phyloP scores from a whole-genome alignment of 73 alveolate species.

The Paramecium octaurelia region DNA sequence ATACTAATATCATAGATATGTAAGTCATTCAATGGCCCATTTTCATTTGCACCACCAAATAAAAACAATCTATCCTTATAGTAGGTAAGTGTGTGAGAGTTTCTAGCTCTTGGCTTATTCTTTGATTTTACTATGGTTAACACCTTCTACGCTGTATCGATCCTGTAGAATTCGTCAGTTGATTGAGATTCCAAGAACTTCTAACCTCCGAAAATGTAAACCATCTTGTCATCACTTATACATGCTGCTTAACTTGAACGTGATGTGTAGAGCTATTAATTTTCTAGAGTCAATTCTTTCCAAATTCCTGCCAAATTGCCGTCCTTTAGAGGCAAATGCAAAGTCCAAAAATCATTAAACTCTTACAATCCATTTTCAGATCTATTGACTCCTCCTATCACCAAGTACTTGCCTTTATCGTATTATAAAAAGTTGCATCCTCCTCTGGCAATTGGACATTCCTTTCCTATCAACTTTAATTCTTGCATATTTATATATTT shows the following conservation, averaged over 20 bases:
- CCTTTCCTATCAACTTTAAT: conserved; percentile 16
- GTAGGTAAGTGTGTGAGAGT: conserved; percentile 13
- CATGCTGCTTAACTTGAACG: conserved; percentile 49
- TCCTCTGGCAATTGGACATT: conserved; percentile 26
- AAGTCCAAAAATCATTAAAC: conserved; percentile 37
- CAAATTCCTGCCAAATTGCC: conserved; percentile 49
- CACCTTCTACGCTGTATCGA: neutral
- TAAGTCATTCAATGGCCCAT: conserved; percentile 23
- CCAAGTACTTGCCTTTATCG: neutral
- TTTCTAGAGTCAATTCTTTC: neutral
- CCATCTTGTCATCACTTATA: neutral
- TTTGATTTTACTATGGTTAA: neutral
- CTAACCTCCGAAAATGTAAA: conserved; percentile 30
- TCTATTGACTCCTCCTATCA: conserved; percentile 44
- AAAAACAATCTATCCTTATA: neutral
- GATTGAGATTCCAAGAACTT: neutral
- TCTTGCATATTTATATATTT: neutral
- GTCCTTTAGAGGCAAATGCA: neutral
- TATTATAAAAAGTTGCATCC: conserved; percentile 27
- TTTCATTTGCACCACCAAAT: conserved; percentile 41
- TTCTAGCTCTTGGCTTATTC: conserved; percentile 29
- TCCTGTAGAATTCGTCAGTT: neutral
- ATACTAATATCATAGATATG: conserved; percentile 22
- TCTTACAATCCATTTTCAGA: neutral
- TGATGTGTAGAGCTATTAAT: conserved; percentile 14